phyloP scores from a whole-genome alignment of 257 asterid genomes.

The Leptodermis oblonga region DNA sequence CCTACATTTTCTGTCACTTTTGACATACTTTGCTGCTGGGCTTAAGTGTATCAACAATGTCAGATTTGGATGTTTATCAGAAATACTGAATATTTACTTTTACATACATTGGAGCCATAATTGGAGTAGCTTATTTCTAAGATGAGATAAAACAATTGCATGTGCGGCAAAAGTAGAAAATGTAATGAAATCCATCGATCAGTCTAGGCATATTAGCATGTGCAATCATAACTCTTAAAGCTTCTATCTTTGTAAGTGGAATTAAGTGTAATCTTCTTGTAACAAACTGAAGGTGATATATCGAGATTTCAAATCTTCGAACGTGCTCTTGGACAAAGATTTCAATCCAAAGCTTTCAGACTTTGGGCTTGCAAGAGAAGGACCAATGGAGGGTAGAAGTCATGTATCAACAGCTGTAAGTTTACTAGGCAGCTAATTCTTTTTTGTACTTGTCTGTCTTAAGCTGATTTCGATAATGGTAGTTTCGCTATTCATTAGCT shows the following conservation, averaged over 20 bases:
- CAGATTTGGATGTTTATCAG: neutral
- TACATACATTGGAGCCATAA: neutral
- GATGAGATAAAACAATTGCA: neutral
- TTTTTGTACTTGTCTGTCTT: neutral
- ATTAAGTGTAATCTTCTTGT: neutral
- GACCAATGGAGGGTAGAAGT: constrained; percentile 65
- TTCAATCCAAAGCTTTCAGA: constrained; percentile 78
- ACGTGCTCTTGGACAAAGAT: constrained; percentile 73
- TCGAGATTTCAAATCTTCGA: constrained; percentile 88
- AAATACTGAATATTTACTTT: neutral
- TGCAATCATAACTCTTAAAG: neutral
- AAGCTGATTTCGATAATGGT: neutral
- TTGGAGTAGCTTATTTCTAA: neutral
- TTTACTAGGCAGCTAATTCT: neutral
- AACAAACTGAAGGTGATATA: constrained; percentile 58
- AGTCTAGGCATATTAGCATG: constrained; percentile 1
- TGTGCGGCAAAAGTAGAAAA: constrained; percentile 1
- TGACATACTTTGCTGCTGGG: neutral
- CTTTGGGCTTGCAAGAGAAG: constrained; percentile 98
- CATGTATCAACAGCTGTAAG: constrained; percentile 95
- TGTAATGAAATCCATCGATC: neutral
- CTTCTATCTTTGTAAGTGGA: neutral
- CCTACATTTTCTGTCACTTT: no score
- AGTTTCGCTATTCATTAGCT: neutral
- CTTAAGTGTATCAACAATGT: neutral